Percentiles rank a stretch among this genome's conserved stretches.
Evolutionary conservation across 257 asterid species (phyloP).

Genomic region (Euphrasia confusa): DNA sequence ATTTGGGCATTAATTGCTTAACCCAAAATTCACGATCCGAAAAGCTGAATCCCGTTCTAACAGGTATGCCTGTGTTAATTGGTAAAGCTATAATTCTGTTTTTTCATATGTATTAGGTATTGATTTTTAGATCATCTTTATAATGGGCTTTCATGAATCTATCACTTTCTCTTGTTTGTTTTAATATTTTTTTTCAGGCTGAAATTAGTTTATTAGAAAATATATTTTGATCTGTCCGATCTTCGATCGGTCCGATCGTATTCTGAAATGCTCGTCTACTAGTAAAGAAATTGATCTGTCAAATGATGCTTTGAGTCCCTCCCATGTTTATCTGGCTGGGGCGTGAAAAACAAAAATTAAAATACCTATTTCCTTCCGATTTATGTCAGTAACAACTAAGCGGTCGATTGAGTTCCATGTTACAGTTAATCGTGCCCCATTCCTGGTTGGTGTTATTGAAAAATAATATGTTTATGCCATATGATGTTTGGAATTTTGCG

Average conservation of each 20-base stretch:
- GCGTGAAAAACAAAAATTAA: slow-evolving; percentile 29
- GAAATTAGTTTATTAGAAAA: neutral
- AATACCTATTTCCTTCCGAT: slow-evolving; percentile 50
- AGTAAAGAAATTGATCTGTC: slow-evolving; percentile 32
- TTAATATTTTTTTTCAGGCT: neutral
- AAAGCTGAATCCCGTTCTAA: slow-evolving; percentile 2
- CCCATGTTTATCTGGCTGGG: slow-evolving; percentile 45
- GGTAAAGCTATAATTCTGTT: too few species aligned
- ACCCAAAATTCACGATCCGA: neutral
- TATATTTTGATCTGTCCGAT: too few species aligned
- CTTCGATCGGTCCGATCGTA: too few species aligned
- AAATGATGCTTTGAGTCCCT: slow-evolving; percentile 62
- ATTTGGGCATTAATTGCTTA: neutral
- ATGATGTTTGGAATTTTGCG: slow-evolving; percentile 71
- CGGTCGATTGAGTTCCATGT: neutral
- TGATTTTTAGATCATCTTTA: slow-evolving; percentile 8
- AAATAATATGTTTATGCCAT: slow-evolving; percentile 29
- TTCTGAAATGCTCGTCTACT: neutral
- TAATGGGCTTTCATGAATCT: slow-evolving; percentile 4
- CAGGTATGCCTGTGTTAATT: slow-evolving; percentile 17
- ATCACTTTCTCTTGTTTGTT: neutral
- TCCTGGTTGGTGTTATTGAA: too few species aligned
- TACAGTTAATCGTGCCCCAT: too few species aligned
- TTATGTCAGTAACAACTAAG: slow-evolving; percentile 23
- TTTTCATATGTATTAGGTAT: neutral